Evolutionary conservation across 2,329 filamentous ascomycete species (phyloP).

Genomic region (Pyricularia sp.): DNA sequence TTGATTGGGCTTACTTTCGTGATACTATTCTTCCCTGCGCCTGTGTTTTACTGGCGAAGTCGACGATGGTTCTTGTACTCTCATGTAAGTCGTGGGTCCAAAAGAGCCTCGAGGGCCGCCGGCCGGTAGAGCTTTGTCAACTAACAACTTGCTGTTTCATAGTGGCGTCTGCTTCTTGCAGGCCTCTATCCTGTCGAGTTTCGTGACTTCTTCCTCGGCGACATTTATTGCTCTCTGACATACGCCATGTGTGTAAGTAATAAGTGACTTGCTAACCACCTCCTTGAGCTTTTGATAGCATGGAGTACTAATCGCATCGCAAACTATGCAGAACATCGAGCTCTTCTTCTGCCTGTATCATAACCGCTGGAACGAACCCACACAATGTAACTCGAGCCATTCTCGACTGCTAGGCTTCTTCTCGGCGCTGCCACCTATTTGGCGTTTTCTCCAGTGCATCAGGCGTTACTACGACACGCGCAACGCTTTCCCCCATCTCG

Average conservation of each 20-base stretch:
- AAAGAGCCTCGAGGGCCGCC: neutral
- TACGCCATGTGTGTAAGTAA: constrained; percentile 74
- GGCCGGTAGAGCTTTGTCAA: constrained; percentile 17
- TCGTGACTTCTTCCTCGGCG: constrained; percentile 91
- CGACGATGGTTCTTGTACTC: constrained; percentile 83
- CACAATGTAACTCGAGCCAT: constrained; percentile 75
- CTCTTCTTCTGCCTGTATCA: constrained; percentile 93
- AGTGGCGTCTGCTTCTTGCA: constrained; percentile 80
- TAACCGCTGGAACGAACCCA: constrained; percentile 62
- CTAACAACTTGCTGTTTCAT: neutral
- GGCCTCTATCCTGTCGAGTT: constrained; percentile 93
- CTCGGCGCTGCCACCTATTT: constrained; percentile 71
- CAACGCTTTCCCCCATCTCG: constrained; percentile 84
- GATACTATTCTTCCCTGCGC: constrained; percentile 68
- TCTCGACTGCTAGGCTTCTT: constrained; percentile 83
- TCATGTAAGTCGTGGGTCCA: constrained; percentile 49
- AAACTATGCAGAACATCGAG: constrained; percentile 60
- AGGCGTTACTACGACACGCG: constrained; percentile 80
- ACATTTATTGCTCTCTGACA: constrained; percentile 94
- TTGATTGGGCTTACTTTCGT: constrained; percentile 59
- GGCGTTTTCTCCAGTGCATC: constrained; percentile 84
- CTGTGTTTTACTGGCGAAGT: constrained; percentile 64
- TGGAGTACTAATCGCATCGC: neutral
- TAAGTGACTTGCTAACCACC: neutral
- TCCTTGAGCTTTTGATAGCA: neutral